Evolutionary conservation across 139 green algal species (phyloP), one percentile per base, ranked within the genome.

Genomic region (Ettlia oleoabundans): DNA sequence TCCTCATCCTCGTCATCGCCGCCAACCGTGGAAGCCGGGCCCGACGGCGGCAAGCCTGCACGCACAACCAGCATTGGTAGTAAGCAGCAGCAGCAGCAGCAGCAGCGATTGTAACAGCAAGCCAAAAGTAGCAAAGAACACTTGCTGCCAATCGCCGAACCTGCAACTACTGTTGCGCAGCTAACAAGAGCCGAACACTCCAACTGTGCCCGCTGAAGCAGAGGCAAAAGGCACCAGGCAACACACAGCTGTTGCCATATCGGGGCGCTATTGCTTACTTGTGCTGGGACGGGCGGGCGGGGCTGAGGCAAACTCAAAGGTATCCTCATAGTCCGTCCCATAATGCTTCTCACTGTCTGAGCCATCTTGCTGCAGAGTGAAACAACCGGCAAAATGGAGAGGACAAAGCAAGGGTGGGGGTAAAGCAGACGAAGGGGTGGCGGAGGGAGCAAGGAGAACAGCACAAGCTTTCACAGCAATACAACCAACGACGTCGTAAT

Each of bases 331-430:
- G 19, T 75, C 81, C 2, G 41, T 81, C 22, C 81, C 81, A n/a
- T 86, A 86, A 37, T 86, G 81, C 58, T 42, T 55, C 65, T 86
- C 81, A n/a, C 70, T 82, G 52, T 86, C 81, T 19, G 71, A 78
- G 3, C 2, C 18, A 22, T 75, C 18, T 33, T 65, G 71, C 43
- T 37, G 7, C 8, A 22, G n/a, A 76, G 15, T 58, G 47, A 15
- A n/a, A n/a, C n/a, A n/a, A n/a, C n/a, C n/a, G n/a, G n/a, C n/a
- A n/a, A n/a, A n/a, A n/a, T n/a, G n/a, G n/a, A n/a, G n/a, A 6
- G 58, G 6, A n/a, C 10, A 66, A 30, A 66, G 58, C 10, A 66
- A 42, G 55, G 55, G 55, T 42, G 21, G 63, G 7, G 24, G 41
- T 24, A 28, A 6, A 13, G 26, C 63, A 28, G 30, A 43, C 28